A percentile compares a stretch with the other conserved stretches of the same genome.
Evolutionary conservation across 2,329 filamentous ascomycete genomes (phyloP).

Genomic region (Verticillium nubilum): DNA sequence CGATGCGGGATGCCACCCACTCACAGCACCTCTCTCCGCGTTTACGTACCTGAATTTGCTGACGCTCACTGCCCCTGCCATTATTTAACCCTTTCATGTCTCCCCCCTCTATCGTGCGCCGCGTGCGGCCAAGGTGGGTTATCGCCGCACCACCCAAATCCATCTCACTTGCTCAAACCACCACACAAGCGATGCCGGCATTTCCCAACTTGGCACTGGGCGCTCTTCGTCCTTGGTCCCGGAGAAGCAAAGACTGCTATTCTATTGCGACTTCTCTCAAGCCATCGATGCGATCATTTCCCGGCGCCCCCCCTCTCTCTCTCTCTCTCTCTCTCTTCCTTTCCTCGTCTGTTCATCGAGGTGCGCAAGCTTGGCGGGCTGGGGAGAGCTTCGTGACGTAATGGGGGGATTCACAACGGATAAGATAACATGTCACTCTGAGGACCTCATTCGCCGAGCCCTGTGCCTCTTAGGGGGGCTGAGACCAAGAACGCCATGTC

Average conservation of each 20-base stretch:
- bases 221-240: not conserved
- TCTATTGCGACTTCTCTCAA: too few species aligned
- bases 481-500: too few species aligned
- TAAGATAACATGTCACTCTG: not conserved
- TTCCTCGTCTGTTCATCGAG: too few species aligned
- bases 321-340: too few species aligned
- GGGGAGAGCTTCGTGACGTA: not conserved
- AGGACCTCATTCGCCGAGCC: not conserved
- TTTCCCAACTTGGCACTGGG: not conserved
- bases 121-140: not conserved
- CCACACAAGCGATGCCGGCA: not conserved
- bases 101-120: not conserved
- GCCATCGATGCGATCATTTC: too few species aligned
- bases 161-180: not conserved
- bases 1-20: conserved; percentile 4
- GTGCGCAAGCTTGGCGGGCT: too few species aligned
- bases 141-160: too few species aligned
- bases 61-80: conserved; percentile 6
- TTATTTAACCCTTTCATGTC: too few species aligned
- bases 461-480: too few species aligned
- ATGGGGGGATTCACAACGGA: not conserved
- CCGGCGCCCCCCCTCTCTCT: too few species aligned
- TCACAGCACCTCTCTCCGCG: conserved; percentile 3
- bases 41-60: conserved; percentile 33
- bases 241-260: too few species aligned